Evolutionary conservation across 1,284 basidiomycete species (phyloP), one percentile per base, ranked within the genome.

Genomic region (Marasmius sp.): DNA sequence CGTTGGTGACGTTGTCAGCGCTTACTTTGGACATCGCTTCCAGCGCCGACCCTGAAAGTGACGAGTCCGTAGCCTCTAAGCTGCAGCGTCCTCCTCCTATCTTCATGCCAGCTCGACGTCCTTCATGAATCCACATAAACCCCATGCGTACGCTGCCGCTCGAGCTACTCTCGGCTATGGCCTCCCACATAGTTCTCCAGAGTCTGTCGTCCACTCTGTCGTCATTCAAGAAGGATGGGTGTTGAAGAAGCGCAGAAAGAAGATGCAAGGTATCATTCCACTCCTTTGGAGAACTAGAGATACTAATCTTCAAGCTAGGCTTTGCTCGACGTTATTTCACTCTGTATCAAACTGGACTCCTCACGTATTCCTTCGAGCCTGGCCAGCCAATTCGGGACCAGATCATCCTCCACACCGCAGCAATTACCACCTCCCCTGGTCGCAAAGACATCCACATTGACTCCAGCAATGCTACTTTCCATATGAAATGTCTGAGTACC

Each of bases 261-360:
- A 85, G 76, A 87, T 93, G 87, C 92, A 94, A 79, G 92, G 92
- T 86, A 68, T n/a, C 6, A n/a, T 43, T 3, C 3, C 45, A n/a
- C 16, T 20, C 16, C n/a, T 47, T 47, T 33, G 47, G 50, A 38
- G 33, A 47, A 50, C 45, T 61, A 18, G 56, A 10, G 57, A 54
- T 56, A 61, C 33, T 48, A 59, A 51, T 61, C 57, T 52, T 41
- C 37, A 65, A 50, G 39, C 49, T 71, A 93, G 92, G 91, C n/a
- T 93, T 92, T 73, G 92, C 91, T 12, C 87, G 89, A 51, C 87
- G 91, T 52, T 92, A 92, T 74, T 93, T 93, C 70, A 81, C 82
- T 45, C 77, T 93, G 6, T 76, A 84, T 65, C 78, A 83, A 53
- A 83, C 85, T 27, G 93, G 93, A 16, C 70, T 86, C n/a, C 79